These are phyloP conservation scores for Bolboschoenus planiculmis DNA, from an alignment of 176 grass and related monocot genomes.

Conservation along the genomic window DNA sequence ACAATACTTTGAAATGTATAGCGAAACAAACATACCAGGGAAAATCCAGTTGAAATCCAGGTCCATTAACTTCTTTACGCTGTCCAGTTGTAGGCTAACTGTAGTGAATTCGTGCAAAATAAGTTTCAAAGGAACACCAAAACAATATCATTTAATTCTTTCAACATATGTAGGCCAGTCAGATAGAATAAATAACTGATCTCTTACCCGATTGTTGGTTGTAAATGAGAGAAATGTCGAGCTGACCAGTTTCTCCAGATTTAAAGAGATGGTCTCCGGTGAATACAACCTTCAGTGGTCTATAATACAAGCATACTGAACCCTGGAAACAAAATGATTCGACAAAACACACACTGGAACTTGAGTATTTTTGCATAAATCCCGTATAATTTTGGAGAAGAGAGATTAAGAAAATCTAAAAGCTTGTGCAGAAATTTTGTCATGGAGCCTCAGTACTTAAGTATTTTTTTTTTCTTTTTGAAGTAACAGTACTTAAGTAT, in stretches of 20 bases:
- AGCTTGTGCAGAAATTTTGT: background rate
- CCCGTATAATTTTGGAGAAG: background rate
- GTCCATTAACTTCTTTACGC: constrained; percentile 53
- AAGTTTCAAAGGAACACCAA: background rate
- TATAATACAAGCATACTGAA: constrained; percentile 75
- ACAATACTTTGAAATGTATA: background rate
- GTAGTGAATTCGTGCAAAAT: background rate
- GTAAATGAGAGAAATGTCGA: constrained; percentile 49
- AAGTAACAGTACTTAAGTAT: too few relatives aligned
- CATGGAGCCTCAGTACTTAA: background rate
- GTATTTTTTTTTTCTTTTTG: too few relatives aligned
- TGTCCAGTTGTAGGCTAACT: constrained; percentile 69
- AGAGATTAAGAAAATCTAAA: background rate
- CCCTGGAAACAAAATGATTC: constrained; percentile 35
- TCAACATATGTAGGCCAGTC: background rate
- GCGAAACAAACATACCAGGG: constrained; percentile 40
- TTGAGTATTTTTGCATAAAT: background rate
- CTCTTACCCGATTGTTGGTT: constrained; percentile 58
- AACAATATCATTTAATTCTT: background rate
- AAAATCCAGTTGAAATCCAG: constrained; percentile 56
- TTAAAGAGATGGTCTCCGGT: constrained; percentile 67
- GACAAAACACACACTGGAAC: background rate
- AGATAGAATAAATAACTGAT: background rate
- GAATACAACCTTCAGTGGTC: constrained; percentile 48
- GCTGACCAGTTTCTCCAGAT: constrained; percentile 48